Evolutionary conservation across 2,329 filamentous ascomycete genomes (phyloP), one percentile per base, ranked within the genome.

Genomic region (Stachybotrys echinatus): DNA sequence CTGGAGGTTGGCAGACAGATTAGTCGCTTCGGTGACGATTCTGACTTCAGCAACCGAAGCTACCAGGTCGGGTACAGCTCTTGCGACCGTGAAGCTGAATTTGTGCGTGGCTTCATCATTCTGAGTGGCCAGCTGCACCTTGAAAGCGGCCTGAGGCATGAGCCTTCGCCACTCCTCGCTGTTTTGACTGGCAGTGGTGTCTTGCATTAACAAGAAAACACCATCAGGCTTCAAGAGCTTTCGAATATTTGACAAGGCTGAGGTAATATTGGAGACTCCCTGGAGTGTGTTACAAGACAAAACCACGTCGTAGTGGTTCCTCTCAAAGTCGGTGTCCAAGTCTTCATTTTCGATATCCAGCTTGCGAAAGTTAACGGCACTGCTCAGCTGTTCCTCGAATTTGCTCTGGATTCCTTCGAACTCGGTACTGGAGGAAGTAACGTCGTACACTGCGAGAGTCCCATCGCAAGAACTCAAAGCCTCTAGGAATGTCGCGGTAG

Each of bases 31-130:
- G 18, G 42, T 23, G 10, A 45, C 42, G 21, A 45, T 4, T 23
- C 19, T 45, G 22, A 45, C 27, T n/a, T 45, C 17, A 20, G 22
- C 5, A 20, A 45, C 17, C 19, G n/a, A 5, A 3, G 17, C 19
- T 12, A 50, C 5, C 20, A 19, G 22, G 38, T 38, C 38, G 39
- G n/a, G 37, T 38, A 48, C 23, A 19, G 45, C 45, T 23, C 49
- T 48, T 34, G 49, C 49, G 22, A 51, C 38, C 5, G 37, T 43
- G 38, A 51, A 45, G 23, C 10, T 44, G 38, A 20, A 48, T n/a
- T 20, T 42, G 3, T 10, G 39, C 39, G 10, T 21, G 8, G 10
- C 10, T n/a, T 42, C 20, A 6, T 39, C n/a, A 31, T 48, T 45
- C 18, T 34, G 39, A n/a, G 27, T 27, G 20, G 23, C 27, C 4